These are phyloP conservation scores for Clavispora santaluciae DNA, from an alignment of 805 yeast genomes.

Conservation along the genomic window DNA sequence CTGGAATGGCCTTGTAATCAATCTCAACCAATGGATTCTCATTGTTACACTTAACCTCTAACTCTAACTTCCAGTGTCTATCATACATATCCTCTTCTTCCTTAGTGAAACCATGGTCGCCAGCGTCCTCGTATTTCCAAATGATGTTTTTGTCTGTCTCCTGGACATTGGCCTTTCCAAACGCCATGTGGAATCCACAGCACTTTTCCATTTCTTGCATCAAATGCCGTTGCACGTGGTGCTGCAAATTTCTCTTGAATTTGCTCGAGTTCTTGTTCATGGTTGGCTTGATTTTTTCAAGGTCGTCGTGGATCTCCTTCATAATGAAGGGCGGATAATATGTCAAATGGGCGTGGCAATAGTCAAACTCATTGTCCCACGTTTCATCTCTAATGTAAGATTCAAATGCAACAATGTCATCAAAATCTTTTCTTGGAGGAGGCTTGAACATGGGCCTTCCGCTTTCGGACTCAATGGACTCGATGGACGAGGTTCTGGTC, in stretches of 20 bases:
- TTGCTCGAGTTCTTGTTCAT: slow-evolving; percentile 68
- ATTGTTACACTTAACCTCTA: slow-evolving; percentile 62
- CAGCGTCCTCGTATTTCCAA: slow-evolving; percentile 60
- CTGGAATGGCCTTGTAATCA: slow-evolving; percentile 55
- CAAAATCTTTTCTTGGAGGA: slow-evolving; percentile 50
- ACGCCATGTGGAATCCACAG: slow-evolving; percentile 53
- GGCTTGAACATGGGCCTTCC: slow-evolving; percentile 27
- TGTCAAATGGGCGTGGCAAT: slow-evolving; percentile 59
- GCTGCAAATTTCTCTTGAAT: slow-evolving; percentile 69
- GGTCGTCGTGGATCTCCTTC: slow-evolving; percentile 61
- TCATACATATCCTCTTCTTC: slow-evolving; percentile 41
- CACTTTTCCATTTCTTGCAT: slow-evolving; percentile 59
- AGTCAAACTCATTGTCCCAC: slow-evolving; percentile 71
- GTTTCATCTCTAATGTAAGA: slow-evolving; percentile 64
- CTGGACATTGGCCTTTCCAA: slow-evolving; percentile 44
- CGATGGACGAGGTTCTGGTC: slow-evolving; percentile 33
- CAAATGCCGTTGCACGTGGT: slow-evolving; percentile 68
- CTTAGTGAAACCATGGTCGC: slow-evolving; percentile 51
- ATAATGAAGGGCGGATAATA: slow-evolving; percentile 74
- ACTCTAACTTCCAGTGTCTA: slow-evolving; percentile 61
- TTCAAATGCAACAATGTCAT: slow-evolving; percentile 59
- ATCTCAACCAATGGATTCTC: slow-evolving; percentile 64
- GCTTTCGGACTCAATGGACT: slow-evolving; percentile 34
- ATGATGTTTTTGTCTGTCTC: slow-evolving; percentile 48
- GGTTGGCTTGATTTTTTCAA: slow-evolving; percentile 67